These are phyloP conservation scores for Datisca glomerata DNA, from an alignment of 306 rosid species.

Conservation along the genomic window DNA sequence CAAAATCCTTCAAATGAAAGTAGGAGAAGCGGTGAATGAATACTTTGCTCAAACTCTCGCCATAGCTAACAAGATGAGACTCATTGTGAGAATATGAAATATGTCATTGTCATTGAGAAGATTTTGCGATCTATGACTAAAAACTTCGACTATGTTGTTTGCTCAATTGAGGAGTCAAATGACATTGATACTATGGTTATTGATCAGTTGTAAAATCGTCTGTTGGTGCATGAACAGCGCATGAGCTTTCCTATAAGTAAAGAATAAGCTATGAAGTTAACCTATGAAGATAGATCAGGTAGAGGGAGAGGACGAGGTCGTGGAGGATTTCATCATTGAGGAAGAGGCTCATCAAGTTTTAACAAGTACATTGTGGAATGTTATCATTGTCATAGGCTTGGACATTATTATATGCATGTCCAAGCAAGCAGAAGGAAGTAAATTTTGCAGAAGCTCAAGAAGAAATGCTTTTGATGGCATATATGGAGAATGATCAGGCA, in stretches of 20 bases:
- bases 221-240: not conserved
- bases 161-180: not conserved
- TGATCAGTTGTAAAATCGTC: not conserved
- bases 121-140: not conserved
- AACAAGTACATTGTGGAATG: not conserved
- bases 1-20: too few relatives aligned
- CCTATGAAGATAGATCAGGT: not conserved
- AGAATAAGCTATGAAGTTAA: not conserved
- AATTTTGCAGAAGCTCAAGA: not conserved
- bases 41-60: not conserved
- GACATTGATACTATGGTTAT: not conserved
- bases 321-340: not conserved
- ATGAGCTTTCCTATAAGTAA: not conserved
- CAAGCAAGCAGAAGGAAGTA: not conserved
- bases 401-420: constrained; percentile 5
- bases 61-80: not conserved
- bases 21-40: not conserved
- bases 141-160: not conserved
- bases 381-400: not conserved
- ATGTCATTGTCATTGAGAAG: not conserved
- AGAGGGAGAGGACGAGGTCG: not conserved
- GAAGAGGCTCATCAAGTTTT: not conserved
- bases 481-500: not conserved
- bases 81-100: not conserved
- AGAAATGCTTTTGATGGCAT: constrained; percentile 4